phyloP scores from a whole-genome alignment of 202 grass and related monocot genomes.

The Schoenoplectus tabernaemontani region DNA sequence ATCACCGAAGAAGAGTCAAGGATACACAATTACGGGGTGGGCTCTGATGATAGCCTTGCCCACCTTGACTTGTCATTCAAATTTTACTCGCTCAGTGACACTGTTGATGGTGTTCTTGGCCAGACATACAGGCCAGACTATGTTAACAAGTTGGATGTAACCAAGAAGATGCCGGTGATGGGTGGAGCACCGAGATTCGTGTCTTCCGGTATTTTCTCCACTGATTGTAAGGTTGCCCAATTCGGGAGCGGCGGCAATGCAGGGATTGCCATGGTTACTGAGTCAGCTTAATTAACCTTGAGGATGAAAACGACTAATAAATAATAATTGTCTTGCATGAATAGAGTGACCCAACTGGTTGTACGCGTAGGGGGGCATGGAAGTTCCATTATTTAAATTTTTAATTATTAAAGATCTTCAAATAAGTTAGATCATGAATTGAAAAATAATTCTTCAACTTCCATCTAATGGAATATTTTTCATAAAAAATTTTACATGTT shows the following conservation, averaged over 20 bases:
- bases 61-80: constrained; percentile 59
- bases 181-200: constrained; percentile 33
- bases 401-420: background rate
- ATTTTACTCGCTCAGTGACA: constrained; percentile 34
- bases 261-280: constrained; percentile 30
- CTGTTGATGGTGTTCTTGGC: constrained; percentile 51
- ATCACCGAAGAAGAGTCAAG: constrained; percentile 48
- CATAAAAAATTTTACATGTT: background rate
- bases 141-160: constrained; percentile 37
- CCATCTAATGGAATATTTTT: background rate
- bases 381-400: background rate
- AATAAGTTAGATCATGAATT: background rate
- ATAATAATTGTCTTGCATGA: background rate
- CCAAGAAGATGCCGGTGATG: constrained; percentile 51
- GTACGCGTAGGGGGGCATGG: background rate
- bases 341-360: background rate
- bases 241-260: background rate
- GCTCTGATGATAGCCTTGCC: constrained; percentile 32
- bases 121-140: constrained; percentile 54
- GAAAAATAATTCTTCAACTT: background rate
- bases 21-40: constrained; percentile 52
- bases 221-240: constrained; percentile 32
- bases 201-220: constrained; percentile 36
- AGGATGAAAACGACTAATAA: background rate
- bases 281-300: background rate